Evolutionary conservation across 208 protist genomes (phyloP).

Genomic region (Trypanosoma caninum): DNA sequence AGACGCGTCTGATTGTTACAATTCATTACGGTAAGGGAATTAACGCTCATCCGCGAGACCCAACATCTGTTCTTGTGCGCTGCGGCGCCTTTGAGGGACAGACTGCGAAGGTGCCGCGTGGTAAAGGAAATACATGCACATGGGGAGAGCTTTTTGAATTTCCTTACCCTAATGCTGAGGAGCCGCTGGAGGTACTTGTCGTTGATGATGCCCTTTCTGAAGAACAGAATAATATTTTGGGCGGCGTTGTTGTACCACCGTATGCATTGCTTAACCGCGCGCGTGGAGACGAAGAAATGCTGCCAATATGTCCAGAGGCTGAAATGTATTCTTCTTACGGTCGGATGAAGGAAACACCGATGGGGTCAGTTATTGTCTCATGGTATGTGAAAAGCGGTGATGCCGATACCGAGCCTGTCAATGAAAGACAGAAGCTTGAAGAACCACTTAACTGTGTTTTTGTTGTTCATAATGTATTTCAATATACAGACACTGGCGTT

Average conservation of each 20-base stretch:
- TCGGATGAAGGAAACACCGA: conserved; percentile 60
- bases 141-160: conserved; percentile 92
- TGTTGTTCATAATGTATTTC: conserved; percentile 81
- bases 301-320: conserved; percentile 66
- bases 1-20: conserved; percentile 78
- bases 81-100: conserved; percentile 88
- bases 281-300: conserved; percentile 66
- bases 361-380: conserved; percentile 70
- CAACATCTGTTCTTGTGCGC: conserved; percentile 77
- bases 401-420: conserved; percentile 43
- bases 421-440: conserved; percentile 64
- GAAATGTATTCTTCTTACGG: conserved; percentile 60
- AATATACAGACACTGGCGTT: conserved; percentile 86
- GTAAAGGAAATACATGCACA: conserved; percentile 51
- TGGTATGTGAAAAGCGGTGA: conserved; percentile 79
- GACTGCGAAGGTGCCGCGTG: conserved; percentile 77
- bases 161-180: conserved; percentile 77
- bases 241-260: conserved; percentile 67
- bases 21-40: conserved; percentile 83
- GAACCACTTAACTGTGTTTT: conserved; percentile 68
- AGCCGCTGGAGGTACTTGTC: conserved; percentile 77
- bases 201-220: conserved; percentile 67
- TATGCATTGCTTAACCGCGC: conserved; percentile 59
- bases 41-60: conserved; percentile 44
- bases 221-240: conserved; percentile 56